A percentile compares a stretch with the other conserved stretches of the same genome.
These are phyloP conservation scores for Brettanomyces nanus DNA, from an alignment of 805 yeast genomes.

Conservation along the genomic window DNA sequence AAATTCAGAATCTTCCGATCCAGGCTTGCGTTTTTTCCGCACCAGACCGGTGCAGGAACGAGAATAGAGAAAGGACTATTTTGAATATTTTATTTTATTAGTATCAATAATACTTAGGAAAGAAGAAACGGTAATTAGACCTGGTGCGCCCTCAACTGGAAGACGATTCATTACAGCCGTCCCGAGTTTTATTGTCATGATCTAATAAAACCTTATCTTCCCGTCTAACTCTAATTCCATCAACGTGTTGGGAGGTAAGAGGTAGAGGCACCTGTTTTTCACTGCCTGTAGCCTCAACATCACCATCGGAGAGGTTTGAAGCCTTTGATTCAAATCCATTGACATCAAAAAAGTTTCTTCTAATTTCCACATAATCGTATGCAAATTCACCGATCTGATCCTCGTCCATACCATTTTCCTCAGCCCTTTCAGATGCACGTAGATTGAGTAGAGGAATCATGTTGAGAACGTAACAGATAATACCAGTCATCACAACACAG, in stretches of 20 bases:
- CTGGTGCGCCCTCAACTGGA: too few species aligned
- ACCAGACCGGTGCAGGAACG: too few species aligned
- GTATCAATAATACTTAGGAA: too few species aligned
- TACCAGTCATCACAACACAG: conserved; percentile 64
- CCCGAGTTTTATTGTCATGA: neutral
- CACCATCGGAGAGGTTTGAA: neutral
- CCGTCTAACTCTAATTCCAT: too few species aligned
- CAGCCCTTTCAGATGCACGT: conserved; percentile 78
- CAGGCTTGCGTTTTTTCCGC: too few species aligned
- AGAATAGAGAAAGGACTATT: too few species aligned
- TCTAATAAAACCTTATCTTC: too few species aligned
- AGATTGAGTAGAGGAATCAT: conserved; percentile 75
- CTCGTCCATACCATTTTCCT: conserved; percentile 86
- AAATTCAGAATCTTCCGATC: too few species aligned
- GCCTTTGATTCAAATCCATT: conserved; percentile 10
- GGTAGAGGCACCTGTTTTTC: neutral
- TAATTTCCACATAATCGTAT: conserved; percentile 94
- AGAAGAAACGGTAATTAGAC: too few species aligned
- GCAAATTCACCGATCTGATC: conserved; percentile 98
- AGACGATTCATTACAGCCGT: too few species aligned
- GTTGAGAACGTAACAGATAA: conserved; percentile 67
- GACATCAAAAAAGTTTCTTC: conserved; percentile 71
- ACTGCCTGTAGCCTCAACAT: neutral
- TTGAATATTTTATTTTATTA: too few species aligned
- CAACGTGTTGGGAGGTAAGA: too few species aligned